Conservation (phyloP, 805 yeast species). For the Myxozyma monticola region DNA sequence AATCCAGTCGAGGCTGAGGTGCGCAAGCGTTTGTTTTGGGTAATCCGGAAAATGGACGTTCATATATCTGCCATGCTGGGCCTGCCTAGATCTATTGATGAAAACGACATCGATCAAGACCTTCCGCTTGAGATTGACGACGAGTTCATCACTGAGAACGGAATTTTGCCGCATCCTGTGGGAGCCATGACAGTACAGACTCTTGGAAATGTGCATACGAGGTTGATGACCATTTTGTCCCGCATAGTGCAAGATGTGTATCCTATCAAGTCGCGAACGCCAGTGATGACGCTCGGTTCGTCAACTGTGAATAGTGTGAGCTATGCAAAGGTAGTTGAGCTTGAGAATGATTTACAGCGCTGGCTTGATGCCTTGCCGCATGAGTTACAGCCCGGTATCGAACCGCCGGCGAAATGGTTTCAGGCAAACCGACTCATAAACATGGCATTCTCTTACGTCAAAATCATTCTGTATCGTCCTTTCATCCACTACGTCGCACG, state of each 20-base stretch:
- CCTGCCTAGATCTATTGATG: slow-evolving; percentile 71
- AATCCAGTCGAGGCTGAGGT: slow-evolving; percentile 82
- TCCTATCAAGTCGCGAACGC: slow-evolving; percentile 53
- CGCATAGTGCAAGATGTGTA: slow-evolving; percentile 71
- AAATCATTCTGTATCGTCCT: slow-evolving; percentile 80
- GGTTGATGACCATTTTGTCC: slow-evolving; percentile 65
- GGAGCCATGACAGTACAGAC: slow-evolving; percentile 50
- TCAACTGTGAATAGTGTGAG: slow-evolving; percentile 24
- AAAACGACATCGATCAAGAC: slow-evolving; percentile 83
- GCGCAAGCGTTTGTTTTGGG: slow-evolving; percentile 82
- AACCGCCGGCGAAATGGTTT: slow-evolving; percentile 64
- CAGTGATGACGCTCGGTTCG: slow-evolving; percentile 14
- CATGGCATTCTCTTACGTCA: slow-evolving; percentile 54
- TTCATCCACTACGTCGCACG: slow-evolving; percentile 79
- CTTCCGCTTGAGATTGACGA: slow-evolving; percentile 84
- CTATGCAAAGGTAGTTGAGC: slow-evolving; percentile 49
- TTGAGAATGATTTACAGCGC: slow-evolving; percentile 65
- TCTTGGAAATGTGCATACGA: slow-evolving; percentile 84
- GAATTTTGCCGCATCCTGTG: slow-evolving; percentile 51
- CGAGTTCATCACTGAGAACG: slow-evolving; percentile 73
- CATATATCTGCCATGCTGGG: slow-evolving; percentile 87
- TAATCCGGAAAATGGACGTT: slow-evolving; percentile 86
- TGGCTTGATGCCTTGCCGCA: slow-evolving; percentile 74
- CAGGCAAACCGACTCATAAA: slow-evolving; percentile 69
- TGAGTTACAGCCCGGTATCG: slow-evolving; percentile 69